Evolutionary conservation across 1,284 basidiomycete genomes (phyloP).

Genomic region (Malassezia obtusa): DNA sequence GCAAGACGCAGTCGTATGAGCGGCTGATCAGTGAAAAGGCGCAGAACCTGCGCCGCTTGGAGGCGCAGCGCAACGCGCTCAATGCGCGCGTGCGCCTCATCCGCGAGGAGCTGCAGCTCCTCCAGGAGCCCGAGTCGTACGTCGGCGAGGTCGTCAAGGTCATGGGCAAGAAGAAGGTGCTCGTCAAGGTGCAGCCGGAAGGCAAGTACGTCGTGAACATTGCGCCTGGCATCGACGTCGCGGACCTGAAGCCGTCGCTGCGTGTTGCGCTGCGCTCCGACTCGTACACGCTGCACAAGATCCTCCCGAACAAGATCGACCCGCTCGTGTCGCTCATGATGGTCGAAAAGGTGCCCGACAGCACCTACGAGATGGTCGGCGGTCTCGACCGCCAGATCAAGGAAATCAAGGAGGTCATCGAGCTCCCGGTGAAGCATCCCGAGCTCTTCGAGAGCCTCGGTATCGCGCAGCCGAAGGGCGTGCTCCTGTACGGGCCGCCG

Average conservation of each 20-base stretch:
- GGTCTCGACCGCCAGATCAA: slow-evolving; percentile 97
- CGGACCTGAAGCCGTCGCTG: slow-evolving; percentile 69
- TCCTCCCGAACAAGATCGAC: slow-evolving; percentile 47
- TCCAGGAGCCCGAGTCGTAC: slow-evolving; percentile 94
- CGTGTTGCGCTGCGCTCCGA: slow-evolving; percentile 93
- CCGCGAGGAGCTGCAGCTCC: slow-evolving; percentile 82
- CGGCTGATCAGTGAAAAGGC: slow-evolving; percentile 90
- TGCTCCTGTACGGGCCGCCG: slow-evolving; percentile 45
- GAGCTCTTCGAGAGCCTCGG: slow-evolving; percentile 93
- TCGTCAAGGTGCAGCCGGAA: slow-evolving; percentile 97
- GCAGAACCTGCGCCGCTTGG: slow-evolving; percentile 84
- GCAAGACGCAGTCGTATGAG: slow-evolving; percentile 87
- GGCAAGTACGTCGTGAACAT: slow-evolving; percentile 98
- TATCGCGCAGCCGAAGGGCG: slow-evolving; percentile 82
- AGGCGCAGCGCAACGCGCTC: slow-evolving; percentile 90
- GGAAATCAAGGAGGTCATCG: slow-evolving; percentile 98
- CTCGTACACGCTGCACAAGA: slow-evolving; percentile 61
- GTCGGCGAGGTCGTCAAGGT: slow-evolving; percentile 97
- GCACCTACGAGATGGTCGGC: slow-evolving; percentile 98
- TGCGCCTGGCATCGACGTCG: slow-evolving; percentile 75
- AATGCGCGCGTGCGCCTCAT: slow-evolving; percentile 78
- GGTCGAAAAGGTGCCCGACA: slow-evolving; percentile 99
- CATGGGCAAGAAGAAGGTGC: slow-evolving; percentile 97
- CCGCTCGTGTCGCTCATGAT: slow-evolving; percentile 59
- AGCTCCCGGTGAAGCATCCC: slow-evolving; percentile 93